These are phyloP conservation scores for Metschnikowia sp. DNA, from an alignment of 805 yeast species.

Conservation along the genomic window DNA sequence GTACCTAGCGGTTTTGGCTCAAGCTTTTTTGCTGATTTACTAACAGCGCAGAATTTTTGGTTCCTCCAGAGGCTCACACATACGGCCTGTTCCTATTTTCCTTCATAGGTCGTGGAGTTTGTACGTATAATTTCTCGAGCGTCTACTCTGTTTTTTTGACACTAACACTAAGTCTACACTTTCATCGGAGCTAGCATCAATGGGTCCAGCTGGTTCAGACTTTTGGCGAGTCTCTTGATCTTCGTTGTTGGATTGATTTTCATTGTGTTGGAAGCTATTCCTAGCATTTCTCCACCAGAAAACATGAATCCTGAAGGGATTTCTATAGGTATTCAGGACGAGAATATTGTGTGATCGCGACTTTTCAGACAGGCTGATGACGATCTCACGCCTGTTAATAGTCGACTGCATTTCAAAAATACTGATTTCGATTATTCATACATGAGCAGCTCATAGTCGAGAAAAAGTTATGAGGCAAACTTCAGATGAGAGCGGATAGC, in stretches of 20 bases:
- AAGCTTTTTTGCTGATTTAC: slow-evolving; percentile 2
- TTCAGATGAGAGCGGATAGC: too few relatives aligned
- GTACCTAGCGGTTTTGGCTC: slow-evolving; percentile 14
- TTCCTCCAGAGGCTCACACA: slow-evolving; percentile 58
- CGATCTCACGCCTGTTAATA: background rate
- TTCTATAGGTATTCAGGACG: slow-evolving; percentile 36
- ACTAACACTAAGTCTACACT: slow-evolving; percentile 35
- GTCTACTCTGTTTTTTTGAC: background rate
- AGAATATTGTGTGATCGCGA: slow-evolving; percentile 26
- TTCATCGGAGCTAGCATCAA: slow-evolving; percentile 35
- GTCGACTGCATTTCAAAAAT: too few relatives aligned
- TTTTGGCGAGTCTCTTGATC: slow-evolving; percentile 57
- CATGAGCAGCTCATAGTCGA: too few relatives aligned
- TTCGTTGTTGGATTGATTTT: slow-evolving; percentile 58
- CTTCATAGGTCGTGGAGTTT: slow-evolving; percentile 70
- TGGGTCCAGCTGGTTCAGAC: slow-evolving; percentile 54
- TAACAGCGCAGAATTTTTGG: slow-evolving; percentile 41
- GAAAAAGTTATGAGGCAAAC: too few relatives aligned
- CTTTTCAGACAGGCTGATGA: too few relatives aligned
- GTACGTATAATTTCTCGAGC: slow-evolving; percentile 34
- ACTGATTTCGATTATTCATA: too few relatives aligned
- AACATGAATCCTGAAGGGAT: slow-evolving; percentile 61
- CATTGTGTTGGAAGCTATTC: slow-evolving; percentile 63
- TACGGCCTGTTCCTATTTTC: slow-evolving; percentile 69
- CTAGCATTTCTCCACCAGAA: slow-evolving; percentile 74